Percentiles rank a stretch among this genome's conserved stretches.
Evolutionary conservation across 176 grass and related monocot genomes (phyloP).

Genomic region (Musa acuminata): DNA sequence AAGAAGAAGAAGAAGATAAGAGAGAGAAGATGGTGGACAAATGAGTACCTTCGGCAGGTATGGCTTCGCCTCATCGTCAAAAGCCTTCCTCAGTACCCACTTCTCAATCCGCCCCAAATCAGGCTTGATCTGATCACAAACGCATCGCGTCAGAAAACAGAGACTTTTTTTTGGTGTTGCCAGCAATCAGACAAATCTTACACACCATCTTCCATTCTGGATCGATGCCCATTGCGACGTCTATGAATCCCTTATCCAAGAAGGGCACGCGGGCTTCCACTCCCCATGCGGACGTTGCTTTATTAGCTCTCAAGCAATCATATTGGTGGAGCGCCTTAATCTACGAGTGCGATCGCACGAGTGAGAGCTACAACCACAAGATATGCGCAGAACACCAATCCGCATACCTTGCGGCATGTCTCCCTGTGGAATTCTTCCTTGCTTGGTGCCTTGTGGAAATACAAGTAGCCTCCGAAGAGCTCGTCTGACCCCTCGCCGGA

Average conservation of each 20-base stretch:
- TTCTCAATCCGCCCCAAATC: constrained; percentile 70
- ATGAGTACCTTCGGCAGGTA: constrained; percentile 81
- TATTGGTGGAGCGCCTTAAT: constrained; percentile 87
- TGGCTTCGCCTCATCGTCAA: constrained; percentile 77
- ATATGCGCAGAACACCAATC: no score
- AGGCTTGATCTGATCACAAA: constrained; percentile 46
- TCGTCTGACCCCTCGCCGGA: constrained; percentile 93
- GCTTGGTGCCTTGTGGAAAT: constrained; percentile 97
- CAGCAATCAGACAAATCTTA: background rate
- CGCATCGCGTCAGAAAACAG: background rate
- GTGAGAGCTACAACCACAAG: no score
- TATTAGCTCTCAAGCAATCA: constrained; percentile 89
- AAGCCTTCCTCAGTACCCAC: constrained; percentile 89
- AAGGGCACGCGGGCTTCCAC: constrained; percentile 92
- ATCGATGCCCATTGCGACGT: constrained; percentile 87
- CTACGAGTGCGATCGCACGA: constrained; percentile 10
- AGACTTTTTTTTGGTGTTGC: no score
- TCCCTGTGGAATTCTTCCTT: constrained; percentile 92
- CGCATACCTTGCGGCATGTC: constrained; percentile 75
- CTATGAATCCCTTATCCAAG: constrained; percentile 93
- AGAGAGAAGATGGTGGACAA: background rate
- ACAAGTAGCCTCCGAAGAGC: constrained; percentile 89
- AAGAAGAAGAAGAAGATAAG: no score
- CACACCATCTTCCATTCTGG: constrained; percentile 83
- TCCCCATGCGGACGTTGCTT: constrained; percentile 87